Percentiles rank a stretch among this genome's conserved stretches.
Conservation (phyloP, 2,329 filamentous ascomycete species). For the Monosporascus cannonballus region DNA sequence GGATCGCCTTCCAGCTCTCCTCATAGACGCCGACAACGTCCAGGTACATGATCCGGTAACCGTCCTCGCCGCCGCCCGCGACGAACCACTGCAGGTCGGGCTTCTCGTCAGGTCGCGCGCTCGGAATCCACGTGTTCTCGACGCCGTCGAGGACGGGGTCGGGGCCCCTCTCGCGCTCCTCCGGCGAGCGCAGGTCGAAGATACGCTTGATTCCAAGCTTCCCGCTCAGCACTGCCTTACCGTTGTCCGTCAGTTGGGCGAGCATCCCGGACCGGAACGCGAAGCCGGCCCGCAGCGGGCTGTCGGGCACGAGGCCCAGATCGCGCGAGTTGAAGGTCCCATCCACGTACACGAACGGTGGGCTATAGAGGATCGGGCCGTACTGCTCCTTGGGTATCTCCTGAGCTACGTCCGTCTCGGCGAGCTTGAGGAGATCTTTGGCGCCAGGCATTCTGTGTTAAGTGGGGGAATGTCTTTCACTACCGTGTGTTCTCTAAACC, state of each 20-base stretch:
- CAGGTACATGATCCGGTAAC: slow-evolving; percentile 41
- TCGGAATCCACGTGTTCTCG: slow-evolving; percentile 39
- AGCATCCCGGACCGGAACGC: slow-evolving; percentile 44
- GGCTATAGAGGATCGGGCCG: slow-evolving; percentile 28
- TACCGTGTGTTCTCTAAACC: not conserved
- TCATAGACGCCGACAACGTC: slow-evolving; percentile 37
- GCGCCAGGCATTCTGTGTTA: slow-evolving; percentile 16
- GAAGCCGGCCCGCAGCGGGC: slow-evolving; percentile 33
- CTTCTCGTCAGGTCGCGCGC: slow-evolving; percentile 27
- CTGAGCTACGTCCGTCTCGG: slow-evolving; percentile 33
- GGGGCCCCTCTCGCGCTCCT: slow-evolving; percentile 36
- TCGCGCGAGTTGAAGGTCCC: slow-evolving; percentile 49
- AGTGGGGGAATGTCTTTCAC: not conserved
- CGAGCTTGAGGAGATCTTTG: slow-evolving; percentile 30
- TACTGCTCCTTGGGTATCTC: slow-evolving; percentile 33
- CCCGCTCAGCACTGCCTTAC: slow-evolving; percentile 29
- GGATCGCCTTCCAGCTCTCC: slow-evolving; percentile 35
- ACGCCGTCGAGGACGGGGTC: slow-evolving; percentile 39
- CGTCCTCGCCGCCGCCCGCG: slow-evolving; percentile 37
- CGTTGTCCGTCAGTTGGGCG: slow-evolving; percentile 27
- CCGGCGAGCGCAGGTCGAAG: slow-evolving; percentile 44
- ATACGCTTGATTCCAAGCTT: slow-evolving; percentile 36
- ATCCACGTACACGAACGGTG: slow-evolving; percentile 40
- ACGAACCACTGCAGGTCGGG: slow-evolving; percentile 36
- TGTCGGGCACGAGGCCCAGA: slow-evolving; percentile 38